phyloP scores from a whole-genome alignment of 805 yeast species.

The Teunomyces funiuensis region DNA sequence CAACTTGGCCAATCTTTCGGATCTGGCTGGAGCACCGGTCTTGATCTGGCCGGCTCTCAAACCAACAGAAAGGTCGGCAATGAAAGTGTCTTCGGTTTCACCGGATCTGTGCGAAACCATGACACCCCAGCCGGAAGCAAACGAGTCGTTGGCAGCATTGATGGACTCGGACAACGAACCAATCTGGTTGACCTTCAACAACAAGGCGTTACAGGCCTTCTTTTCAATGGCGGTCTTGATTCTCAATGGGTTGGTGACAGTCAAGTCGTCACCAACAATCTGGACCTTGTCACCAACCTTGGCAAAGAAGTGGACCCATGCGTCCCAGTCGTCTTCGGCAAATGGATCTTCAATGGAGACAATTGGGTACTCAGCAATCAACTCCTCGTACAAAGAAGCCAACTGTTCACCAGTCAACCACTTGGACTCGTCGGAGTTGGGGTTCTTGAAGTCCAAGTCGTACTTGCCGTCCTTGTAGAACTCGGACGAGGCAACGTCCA shows the following conservation, averaged over 20 bases:
- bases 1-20: constrained; percentile 98
- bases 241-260: constrained; percentile 96
- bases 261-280: constrained; percentile 97
- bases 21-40: constrained; percentile 99
- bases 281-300: constrained; percentile 68
- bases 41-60: constrained; percentile 97
- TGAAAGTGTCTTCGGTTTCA: constrained; percentile 98
- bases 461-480: constrained; percentile 95
- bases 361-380: constrained; percentile 91
- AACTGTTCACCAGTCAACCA: constrained; percentile 89
- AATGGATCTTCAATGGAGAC: constrained; percentile 98
- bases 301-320: constrained; percentile 88
- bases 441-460: constrained; percentile 98
- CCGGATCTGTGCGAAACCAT: constrained; percentile 99
- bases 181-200: constrained; percentile 98
- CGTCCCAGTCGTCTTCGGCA: constrained; percentile 99
- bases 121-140: constrained; percentile 98
- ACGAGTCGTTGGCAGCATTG: constrained; percentile 94
- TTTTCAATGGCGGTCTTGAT: constrained; percentile 93
- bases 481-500: constrained; percentile 97
- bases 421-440: constrained; percentile 83
- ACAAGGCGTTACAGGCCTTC: constrained; percentile 92
- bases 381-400: constrained; percentile 77
- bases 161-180: constrained; percentile 96
- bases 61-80: constrained; percentile 97